Percentiles rank a stretch among this genome's conserved stretches.
Evolutionary conservation across 2,329 filamentous ascomycete species (phyloP).

Genomic region (Diaporthe sp.): DNA sequence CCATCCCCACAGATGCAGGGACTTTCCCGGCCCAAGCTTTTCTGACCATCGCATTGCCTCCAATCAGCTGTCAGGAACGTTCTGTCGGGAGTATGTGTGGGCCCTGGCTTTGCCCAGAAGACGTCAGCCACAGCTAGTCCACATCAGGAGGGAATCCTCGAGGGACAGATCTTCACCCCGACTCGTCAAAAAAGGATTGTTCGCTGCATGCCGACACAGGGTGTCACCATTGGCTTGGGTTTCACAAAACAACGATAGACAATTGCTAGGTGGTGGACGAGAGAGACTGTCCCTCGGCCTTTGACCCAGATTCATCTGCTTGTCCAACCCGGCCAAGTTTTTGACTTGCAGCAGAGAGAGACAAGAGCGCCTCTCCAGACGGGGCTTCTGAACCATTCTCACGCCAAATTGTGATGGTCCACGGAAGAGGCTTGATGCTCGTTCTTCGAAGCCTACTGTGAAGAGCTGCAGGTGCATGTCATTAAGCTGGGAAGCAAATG

Average conservation of each 20-base stretch:
- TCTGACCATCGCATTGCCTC: slow-evolving; percentile 36
- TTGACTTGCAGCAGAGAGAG: slow-evolving; percentile 39
- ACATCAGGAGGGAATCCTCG: slow-evolving; percentile 42
- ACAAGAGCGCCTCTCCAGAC: neutral
- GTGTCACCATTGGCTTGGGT: slow-evolving; percentile 23
- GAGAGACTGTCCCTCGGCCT: slow-evolving; percentile 4
- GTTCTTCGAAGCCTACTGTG: neutral
- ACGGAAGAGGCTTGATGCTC: slow-evolving; percentile 24
- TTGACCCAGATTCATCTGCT: slow-evolving; percentile 38
- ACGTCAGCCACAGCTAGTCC: slow-evolving; percentile 42
- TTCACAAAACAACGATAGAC: slow-evolving; percentile 18
- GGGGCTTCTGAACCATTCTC: neutral
- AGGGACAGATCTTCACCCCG: slow-evolving; percentile 38
- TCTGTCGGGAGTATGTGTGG: slow-evolving; percentile 33
- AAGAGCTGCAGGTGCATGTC: neutral
- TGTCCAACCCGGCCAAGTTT: slow-evolving; percentile 29
- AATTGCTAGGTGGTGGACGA: slow-evolving; percentile 1
- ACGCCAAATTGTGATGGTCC: neutral
- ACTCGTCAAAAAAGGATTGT: slow-evolving; percentile 31
- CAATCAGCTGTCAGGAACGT: slow-evolving; percentile 35
- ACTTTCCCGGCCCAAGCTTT: slow-evolving; percentile 27
- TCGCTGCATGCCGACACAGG: slow-evolving; percentile 25
- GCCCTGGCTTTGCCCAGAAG: slow-evolving; percentile 14
- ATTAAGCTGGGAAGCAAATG: neutral
- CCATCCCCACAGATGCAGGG: slow-evolving; percentile 31